Base-by-base conservation (phyloP, 2,329 filamentous ascomycete species). In the Falciphora oryzae region DNA sequence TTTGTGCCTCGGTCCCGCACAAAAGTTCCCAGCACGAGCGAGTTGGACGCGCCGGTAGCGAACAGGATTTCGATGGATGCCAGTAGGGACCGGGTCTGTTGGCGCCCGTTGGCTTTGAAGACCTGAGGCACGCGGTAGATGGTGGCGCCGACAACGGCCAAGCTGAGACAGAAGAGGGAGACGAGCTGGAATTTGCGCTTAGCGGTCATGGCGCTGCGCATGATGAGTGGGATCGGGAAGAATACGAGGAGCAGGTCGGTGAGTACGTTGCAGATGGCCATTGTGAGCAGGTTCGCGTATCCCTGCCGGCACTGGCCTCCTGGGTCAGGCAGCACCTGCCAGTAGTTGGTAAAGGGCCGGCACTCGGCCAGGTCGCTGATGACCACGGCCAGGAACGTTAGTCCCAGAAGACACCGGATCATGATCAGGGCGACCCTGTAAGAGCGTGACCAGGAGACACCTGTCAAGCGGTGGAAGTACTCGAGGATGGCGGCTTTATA, bases 1-100 rank as follows among this genome's bases (percentile, higher is more conserved):
- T 98, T 98, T 57, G 93, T 80, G 31, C 95, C 95, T 63, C 92
- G 86, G 74, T 98, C 94, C 18, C 94, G 86, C 32, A 98, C 87
- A 72, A 98, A 98, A 0, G 93, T 96, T 16, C 94, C 94, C 3
- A 99, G 85, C 1, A 97, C 91, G 27, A 99, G 83, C 3, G 90
- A 89, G 73, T 98, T 99, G 16, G 94, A 91, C 0, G 96, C 90
- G 0, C 88, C 87, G 0, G 93, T 91, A 6, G 95, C 93, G 62
- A 94, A 93, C 1, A 98, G 82, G 10, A 98, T 89, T 73, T 99
- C 95, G 25, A 96, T 83, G 0, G 93, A 97, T 5, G 95, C 95
- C 68, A 96, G 83, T 1, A 98, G 85, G 0, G 94, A 96, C 59
- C 95, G 90, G 69, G 90, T 92, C 72, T 95, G 92, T 74, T 98